Base-by-base conservation (phyloP, 345 rosid genomes). In the Corchorus capsularis region DNA sequence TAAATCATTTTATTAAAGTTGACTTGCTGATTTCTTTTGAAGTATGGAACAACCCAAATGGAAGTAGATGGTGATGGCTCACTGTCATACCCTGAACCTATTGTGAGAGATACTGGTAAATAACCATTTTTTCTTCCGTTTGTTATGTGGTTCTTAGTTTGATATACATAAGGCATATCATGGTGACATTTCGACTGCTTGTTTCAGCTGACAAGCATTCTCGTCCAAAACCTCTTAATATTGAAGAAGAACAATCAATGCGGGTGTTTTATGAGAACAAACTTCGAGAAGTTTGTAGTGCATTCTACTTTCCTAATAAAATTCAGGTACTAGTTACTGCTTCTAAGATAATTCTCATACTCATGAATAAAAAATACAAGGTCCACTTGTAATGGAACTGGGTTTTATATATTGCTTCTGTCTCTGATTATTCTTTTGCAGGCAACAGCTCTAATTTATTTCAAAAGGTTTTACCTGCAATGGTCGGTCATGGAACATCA, bases 401-500 rank as follows among this genome's bases (percentile, higher is more conserved):
- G 9, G 8, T 63, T 80, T 19, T 74, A 27, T 69, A 45, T 16
- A 59, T 52, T 2, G 4, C 62, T 45, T 63, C 11, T 80, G 79
- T 53, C 52, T 76, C 72, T 79, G 63, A 12, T 53, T 53, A 56
- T 17, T 81, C 63, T 69, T 76, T 80, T 89, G 78, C 86, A 96
- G 99, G 99, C 92, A 63, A 96, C 99, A 4, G 98, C 98, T 63
- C 95, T 96, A 27, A 83, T 90, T 66, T 96, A 92, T 87, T 96
- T 96, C 82, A 96, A 96, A 84, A 89, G 99, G 77, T 96, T 96
- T 81, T 96, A 96, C 83, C 87, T 96, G 79, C 94, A 92, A 62
- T 96, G 99, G 98, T 93, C 99, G 32, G 97, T 96, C 87, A 96
- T 96, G 99, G 96, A 96, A 78, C 98, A 92, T 84, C 94, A 92